phyloP scores from a whole-genome alignment of 495 filamentous ascomycete species.

The Thermochaetoides thermophila region DNA sequence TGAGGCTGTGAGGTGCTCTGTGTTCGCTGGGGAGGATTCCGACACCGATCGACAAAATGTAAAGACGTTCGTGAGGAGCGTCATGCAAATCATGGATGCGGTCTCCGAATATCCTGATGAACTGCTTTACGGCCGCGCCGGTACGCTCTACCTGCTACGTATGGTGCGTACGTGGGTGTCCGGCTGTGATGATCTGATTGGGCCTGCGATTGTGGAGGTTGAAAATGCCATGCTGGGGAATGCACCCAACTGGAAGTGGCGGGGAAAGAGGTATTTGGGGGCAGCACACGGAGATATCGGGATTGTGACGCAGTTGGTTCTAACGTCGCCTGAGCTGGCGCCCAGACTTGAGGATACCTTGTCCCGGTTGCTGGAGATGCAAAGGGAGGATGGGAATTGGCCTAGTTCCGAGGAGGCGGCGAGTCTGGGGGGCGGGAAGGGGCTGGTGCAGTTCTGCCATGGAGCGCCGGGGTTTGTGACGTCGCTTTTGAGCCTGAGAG shows the following conservation, averaged over 20 bases:
- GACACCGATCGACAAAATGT: too few relatives aligned
- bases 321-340: conserved; percentile 25
- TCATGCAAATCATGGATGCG: conserved; percentile 20
- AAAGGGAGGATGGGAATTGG: conserved; percentile 32
- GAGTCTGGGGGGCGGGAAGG: conserved; percentile 10
- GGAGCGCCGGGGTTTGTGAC: conserved; percentile 47
- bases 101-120: conserved; percentile 28
- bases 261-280: conserved; percentile 42
- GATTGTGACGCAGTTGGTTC: conserved; percentile 47
- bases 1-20: conserved; percentile 34
- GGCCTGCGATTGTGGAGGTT: conserved; percentile 21
- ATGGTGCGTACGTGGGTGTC: conserved; percentile 20
- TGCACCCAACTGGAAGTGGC: conserved; percentile 40
- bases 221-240: conserved; percentile 20
- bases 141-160: conserved; percentile 45
- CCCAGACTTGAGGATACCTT: conserved; percentile 29
- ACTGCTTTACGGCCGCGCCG: conserved; percentile 45
- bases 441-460: conserved; percentile 51
- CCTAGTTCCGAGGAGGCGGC: conserved; percentile 12
- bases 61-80: conserved; percentile 28
- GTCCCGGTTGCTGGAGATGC: conserved; percentile 27
- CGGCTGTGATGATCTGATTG: conserved; percentile 16
- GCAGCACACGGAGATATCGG: conserved; percentile 47
- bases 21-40: too few relatives aligned
- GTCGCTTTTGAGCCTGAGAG: conserved; percentile 34